These are phyloP conservation scores for Thyridium curvatum DNA, from an alignment of 2,329 filamentous ascomycete species.

Conservation along the genomic window DNA sequence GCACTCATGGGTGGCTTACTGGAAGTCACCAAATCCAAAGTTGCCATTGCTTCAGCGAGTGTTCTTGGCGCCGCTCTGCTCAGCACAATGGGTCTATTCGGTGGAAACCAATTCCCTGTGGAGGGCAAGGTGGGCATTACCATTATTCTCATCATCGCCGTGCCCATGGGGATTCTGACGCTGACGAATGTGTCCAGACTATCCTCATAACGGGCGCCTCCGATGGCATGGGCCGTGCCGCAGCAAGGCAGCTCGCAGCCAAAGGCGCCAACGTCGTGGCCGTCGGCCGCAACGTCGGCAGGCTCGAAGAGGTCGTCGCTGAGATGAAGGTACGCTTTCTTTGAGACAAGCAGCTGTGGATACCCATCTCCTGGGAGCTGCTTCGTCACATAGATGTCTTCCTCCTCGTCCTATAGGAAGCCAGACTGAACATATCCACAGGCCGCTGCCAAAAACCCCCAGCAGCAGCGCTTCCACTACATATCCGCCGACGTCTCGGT, in stretches of 20 bases:
- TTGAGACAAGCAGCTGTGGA: not conserved
- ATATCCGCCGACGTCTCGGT: conserved; percentile 77
- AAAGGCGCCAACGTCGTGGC: conserved; percentile 86
- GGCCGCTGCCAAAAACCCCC: conserved; percentile 58
- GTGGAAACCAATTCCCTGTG: conserved; percentile 71
- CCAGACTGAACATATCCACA: conserved; percentile 21
- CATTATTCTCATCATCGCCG: not conserved
- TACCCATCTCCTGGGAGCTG: not conserved
- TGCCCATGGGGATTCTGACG: no score
- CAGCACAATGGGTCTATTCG: conserved; percentile 61
- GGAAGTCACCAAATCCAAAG: conserved; percentile 6
- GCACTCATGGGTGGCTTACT: conserved; percentile 13
- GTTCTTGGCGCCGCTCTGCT: conserved; percentile 26
- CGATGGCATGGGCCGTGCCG: conserved; percentile 80
- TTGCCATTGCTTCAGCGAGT: conserved; percentile 18
- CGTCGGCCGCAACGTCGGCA: conserved; percentile 69
- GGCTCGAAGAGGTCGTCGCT: conserved; percentile 65
- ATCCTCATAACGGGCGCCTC: conserved; percentile 86
- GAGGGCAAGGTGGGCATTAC: conserved; percentile 67
- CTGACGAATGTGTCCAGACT: conserved; percentile 49
- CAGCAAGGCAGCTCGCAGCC: conserved; percentile 65
- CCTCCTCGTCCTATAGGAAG: conserved; percentile 1
- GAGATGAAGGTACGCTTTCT: conserved; percentile 48
- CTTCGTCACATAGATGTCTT: not conserved
- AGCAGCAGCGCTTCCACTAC: conserved; percentile 71